Evolutionary conservation across 2,329 filamentous ascomycete species (phyloP).

Genomic region (Phialocephala subalpina): DNA sequence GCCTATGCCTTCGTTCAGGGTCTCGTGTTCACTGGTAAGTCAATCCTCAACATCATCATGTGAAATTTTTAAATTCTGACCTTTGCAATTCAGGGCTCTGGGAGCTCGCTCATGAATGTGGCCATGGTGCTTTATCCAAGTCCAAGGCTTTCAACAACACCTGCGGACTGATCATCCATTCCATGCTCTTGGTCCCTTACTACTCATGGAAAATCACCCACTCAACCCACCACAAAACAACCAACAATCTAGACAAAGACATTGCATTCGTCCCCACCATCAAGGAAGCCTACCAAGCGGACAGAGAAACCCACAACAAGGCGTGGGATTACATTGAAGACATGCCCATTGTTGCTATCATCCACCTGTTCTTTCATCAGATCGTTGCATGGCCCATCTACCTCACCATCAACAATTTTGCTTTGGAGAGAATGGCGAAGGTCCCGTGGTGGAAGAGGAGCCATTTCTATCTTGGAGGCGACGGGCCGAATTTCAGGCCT

Average conservation of each 20-base stretch:
- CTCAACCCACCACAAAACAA: constrained; percentile 72
- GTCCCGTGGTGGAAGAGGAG: constrained; percentile 36
- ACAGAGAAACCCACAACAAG: constrained; percentile 23
- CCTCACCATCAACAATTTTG: constrained; percentile 61
- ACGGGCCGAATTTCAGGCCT: constrained; percentile 64
- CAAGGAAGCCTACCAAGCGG: constrained; percentile 38
- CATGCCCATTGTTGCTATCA: constrained; percentile 62
- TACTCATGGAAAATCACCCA: constrained; percentile 78
- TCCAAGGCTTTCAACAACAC: constrained; percentile 64
- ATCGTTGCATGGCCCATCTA: constrained; percentile 69
- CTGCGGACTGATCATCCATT: constrained; percentile 72
- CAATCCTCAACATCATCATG: neutral
- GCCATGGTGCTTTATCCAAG: constrained; percentile 72
- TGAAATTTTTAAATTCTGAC: neutral
- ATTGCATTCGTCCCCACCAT: constrained; percentile 67
- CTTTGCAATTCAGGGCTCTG: constrained; percentile 60
- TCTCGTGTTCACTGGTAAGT: constrained; percentile 61
- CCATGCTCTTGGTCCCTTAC: constrained; percentile 70
- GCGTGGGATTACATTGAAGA: constrained; percentile 62
- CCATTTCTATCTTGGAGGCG: constrained; percentile 64
- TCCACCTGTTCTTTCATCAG: constrained; percentile 66
- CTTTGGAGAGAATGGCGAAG: constrained; percentile 34
- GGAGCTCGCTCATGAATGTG: constrained; percentile 76
- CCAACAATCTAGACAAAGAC: constrained; percentile 72
- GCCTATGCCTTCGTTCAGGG: constrained; percentile 71